Evolutionary conservation across 2,329 filamentous ascomycete species (phyloP).

Genomic region (Chrysoporthe austroafricana): DNA sequence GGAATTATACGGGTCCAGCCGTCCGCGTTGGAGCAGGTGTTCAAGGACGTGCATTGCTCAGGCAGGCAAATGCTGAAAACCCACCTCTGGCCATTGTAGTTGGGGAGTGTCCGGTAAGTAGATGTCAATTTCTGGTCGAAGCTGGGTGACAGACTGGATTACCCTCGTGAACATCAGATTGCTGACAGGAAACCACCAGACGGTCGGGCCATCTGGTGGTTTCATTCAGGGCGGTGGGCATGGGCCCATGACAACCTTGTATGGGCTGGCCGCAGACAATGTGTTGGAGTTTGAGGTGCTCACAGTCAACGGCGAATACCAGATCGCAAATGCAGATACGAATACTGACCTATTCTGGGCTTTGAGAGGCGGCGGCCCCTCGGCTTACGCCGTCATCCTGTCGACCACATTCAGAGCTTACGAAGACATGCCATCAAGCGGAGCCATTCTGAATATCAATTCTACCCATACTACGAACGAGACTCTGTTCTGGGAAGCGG

Average conservation of each 20-base stretch:
- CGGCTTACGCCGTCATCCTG: conserved; percentile 56
- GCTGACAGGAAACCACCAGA: conserved; percentile 24
- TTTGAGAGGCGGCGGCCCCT: conserved; percentile 55
- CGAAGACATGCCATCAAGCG: conserved; percentile 47
- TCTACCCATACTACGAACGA: conserved; percentile 41
- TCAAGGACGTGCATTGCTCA: neutral
- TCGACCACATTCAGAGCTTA: conserved; percentile 55
- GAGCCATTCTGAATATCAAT: conserved; percentile 46
- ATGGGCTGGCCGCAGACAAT: conserved; percentile 16
- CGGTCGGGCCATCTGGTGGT: conserved; percentile 64
- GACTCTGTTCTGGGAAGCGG: conserved; percentile 50
- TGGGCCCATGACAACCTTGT: conserved; percentile 47
- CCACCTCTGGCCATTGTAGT: neutral
- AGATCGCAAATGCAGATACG: conserved; percentile 45
- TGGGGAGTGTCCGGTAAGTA: neutral
- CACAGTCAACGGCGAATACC: conserved; percentile 46
- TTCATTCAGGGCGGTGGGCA: conserved; percentile 65
- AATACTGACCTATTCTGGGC: conserved; percentile 62
- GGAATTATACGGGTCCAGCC: neutral
- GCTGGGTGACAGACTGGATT: neutral
- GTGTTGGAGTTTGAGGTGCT: conserved; percentile 34
- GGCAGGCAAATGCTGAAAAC: neutral
- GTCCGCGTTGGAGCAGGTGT: neutral
- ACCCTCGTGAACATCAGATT: no score
- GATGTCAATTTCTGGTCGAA: neutral